These are phyloP conservation scores for Sanguinoderma infundibulare DNA, from an alignment of 1,284 basidiomycete species.

Conservation along the genomic window DNA sequence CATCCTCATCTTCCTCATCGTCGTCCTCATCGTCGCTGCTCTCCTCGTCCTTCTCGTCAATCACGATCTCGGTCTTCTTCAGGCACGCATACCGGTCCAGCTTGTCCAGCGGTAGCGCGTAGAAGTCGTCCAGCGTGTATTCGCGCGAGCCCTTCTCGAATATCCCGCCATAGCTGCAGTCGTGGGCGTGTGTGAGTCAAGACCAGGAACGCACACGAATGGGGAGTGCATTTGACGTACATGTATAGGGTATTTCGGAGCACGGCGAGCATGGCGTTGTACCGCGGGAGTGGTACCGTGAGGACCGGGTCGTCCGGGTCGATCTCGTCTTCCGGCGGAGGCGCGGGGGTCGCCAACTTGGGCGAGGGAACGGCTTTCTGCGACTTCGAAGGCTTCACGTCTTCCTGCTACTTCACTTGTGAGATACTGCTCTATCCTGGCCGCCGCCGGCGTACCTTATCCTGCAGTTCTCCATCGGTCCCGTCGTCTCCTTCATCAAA, in stretches of 20 bases:
- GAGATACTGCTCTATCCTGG: neutral
- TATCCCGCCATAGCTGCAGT: conserved; percentile 82
- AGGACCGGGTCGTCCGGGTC: conserved; percentile 76
- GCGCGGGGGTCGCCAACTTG: neutral
- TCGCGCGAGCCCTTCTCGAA: conserved; percentile 81
- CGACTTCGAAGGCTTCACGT: conserved; percentile 13
- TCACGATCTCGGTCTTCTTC: conserved; percentile 64
- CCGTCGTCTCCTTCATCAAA: conserved; percentile 35
- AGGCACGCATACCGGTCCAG: conserved; percentile 78
- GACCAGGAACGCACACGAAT: neutral
- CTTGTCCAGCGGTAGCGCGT: conserved; percentile 80
- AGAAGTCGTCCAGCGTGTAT: conserved; percentile 87
- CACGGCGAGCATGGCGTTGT: conserved; percentile 92
- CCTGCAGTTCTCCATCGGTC: conserved; percentile 30
- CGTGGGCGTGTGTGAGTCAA: neutral
- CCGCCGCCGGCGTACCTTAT: neutral
- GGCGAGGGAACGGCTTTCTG: conserved; percentile 1
- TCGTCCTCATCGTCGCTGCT: conserved; percentile 64
- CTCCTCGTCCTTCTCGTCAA: conserved; percentile 64
- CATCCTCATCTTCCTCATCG: conserved; percentile 52
- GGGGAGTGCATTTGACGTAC: conserved; percentile 46
- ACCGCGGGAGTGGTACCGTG: conserved; percentile 78
- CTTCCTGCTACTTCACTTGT: neutral
- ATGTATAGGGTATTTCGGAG: conserved; percentile 87
- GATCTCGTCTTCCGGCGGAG: conserved; percentile 37